Evolutionary conservation across 768 basidiomycete species (phyloP).

Genomic region (Cystobasidium tubakii): DNA sequence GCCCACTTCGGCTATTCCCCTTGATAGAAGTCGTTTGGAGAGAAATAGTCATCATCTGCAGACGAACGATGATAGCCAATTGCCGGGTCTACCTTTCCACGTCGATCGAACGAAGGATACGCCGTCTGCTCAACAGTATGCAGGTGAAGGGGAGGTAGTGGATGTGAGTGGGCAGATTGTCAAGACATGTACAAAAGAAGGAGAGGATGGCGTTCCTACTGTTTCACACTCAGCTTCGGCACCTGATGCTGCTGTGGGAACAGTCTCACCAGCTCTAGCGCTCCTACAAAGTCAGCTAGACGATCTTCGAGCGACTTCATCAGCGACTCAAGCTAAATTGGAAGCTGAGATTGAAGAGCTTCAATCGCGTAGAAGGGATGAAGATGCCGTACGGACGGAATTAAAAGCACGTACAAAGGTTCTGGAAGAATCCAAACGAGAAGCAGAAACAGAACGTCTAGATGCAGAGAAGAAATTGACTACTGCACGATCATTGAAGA

Average conservation of each 20-base stretch:
- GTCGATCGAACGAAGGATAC: conserved; percentile 1
- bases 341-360: conserved; percentile 67
- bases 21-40: background rate
- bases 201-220: background rate
- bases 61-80: conserved; percentile 16
- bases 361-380: conserved; percentile 69
- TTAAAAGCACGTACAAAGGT: conserved; percentile 74
- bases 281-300: conserved; percentile 62
- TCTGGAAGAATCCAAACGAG: conserved; percentile 78
- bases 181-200: background rate
- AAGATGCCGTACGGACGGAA: conserved; percentile 71
- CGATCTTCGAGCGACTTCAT: conserved; percentile 58
- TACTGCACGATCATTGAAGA: conserved; percentile 54
- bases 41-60: background rate
- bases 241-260: conserved; percentile 34
- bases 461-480: conserved; percentile 86
- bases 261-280: conserved; percentile 51
- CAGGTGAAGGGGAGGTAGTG: background rate
- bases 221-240: conserved; percentile 21
- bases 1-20: background rate
- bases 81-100: conserved; percentile 31
- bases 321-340: conserved; percentile 61
- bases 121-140: background rate
- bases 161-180: background rate
- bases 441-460: conserved; percentile 68